Conservation (phyloP, 495 filamentous ascomycete genomes). For the Aspergillus olivimuriae region DNA sequence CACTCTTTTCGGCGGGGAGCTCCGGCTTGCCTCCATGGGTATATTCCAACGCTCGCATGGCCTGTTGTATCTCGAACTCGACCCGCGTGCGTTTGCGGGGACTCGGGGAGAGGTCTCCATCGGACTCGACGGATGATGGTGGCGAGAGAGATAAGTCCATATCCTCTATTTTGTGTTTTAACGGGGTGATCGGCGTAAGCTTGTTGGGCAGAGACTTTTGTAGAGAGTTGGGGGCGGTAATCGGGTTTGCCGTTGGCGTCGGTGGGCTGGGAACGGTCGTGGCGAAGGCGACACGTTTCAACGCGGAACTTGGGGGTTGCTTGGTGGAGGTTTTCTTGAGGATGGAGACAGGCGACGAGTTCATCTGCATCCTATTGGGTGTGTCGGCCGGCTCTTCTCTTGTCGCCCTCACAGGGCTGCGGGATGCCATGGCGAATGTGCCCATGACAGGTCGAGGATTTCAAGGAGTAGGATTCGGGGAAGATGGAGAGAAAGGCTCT, state of each 20-base stretch:
- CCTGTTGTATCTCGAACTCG: constrained; percentile 65
- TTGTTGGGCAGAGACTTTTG: no score
- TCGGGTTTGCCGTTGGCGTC: no score
- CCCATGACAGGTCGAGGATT: constrained; percentile 30
- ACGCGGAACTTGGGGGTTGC: no score
- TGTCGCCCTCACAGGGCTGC: constrained; percentile 26
- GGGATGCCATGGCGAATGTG: constrained; percentile 33
- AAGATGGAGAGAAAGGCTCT: constrained; percentile 1
- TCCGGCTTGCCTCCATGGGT: constrained; percentile 5
- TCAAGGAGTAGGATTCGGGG: constrained; percentile 6
- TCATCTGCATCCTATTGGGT: constrained; percentile 27
- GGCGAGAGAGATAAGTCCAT: constrained; percentile 32
- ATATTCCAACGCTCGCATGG: no score
- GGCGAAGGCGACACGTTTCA: no score
- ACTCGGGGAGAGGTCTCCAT: constrained; percentile 35
- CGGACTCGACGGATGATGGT: constrained; percentile 26
- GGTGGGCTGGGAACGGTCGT: no score
- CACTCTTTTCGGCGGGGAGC: constrained; percentile 51
- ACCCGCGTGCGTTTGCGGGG: constrained; percentile 60
- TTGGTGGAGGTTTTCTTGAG: constrained; percentile 31
- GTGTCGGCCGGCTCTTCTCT: constrained; percentile 14
- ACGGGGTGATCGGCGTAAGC: constrained; percentile 12
- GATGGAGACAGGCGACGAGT: constrained; percentile 37
- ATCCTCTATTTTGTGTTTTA: constrained; percentile 40
- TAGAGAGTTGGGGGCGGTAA: no score